Conservation (phyloP, 208 protist species). For the Leishmania major region DNA sequence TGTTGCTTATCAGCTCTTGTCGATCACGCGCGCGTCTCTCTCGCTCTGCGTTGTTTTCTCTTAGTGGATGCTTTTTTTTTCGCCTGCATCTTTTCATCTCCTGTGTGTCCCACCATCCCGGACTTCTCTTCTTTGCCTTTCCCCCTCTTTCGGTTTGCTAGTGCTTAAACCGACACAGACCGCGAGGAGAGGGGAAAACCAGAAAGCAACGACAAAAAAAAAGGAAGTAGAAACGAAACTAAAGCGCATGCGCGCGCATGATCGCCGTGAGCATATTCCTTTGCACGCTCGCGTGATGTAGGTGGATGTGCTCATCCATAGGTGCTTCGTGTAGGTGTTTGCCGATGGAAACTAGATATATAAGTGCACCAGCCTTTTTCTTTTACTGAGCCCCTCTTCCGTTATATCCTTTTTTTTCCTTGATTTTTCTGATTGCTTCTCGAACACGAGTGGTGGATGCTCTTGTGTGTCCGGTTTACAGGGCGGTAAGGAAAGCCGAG, state of each 20-base stretch:
- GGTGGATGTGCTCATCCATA: background rate
- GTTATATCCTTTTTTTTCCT: background rate
- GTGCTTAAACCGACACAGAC: background rate
- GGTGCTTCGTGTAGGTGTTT: background rate
- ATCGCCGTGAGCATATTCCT: background rate
- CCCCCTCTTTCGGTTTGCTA: background rate
- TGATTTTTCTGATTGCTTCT: background rate
- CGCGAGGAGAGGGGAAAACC: background rate
- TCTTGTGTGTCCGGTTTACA: background rate
- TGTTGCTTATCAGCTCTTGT: background rate
- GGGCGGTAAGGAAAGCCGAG: background rate
- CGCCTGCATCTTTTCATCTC: background rate
- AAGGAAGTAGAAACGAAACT: background rate
- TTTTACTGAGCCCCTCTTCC: background rate
- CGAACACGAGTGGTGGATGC: background rate
- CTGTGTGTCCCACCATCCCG: background rate
- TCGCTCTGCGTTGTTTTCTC: background rate
- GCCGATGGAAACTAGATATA: background rate
- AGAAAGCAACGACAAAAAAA: too few species aligned
- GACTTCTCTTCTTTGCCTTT: background rate
- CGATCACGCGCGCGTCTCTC: background rate
- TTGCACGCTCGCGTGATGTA: background rate
- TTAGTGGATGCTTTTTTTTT: background rate
- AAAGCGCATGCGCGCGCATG: background rate
- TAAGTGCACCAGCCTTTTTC: background rate